Evolutionary conservation across 331 rosid genomes (phyloP).

Genomic region (Malus hybrid): DNA sequence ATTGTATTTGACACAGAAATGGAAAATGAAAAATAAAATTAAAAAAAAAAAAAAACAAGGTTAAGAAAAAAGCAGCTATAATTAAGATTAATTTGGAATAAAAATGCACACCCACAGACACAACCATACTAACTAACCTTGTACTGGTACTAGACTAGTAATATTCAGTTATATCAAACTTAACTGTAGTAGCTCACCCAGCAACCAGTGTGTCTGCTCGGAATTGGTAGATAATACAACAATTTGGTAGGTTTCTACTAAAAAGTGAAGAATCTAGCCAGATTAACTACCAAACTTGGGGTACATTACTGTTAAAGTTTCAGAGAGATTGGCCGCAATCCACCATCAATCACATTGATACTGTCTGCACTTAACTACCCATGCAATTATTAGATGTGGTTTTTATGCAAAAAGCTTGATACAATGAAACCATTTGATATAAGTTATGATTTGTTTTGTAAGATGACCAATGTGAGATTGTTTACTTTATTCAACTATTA

Average conservation of each 20-base stretch:
- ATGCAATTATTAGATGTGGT: no score
- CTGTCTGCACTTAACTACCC: no score
- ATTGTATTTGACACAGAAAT: neutral
- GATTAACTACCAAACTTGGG: neutral
- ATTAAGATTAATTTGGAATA: neutral
- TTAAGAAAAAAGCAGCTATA: neutral
- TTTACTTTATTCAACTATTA: no score
- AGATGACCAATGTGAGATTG: no score
- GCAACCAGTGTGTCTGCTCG: neutral
- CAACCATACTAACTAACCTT: neutral
- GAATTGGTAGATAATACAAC: neutral
- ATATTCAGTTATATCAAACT: neutral
- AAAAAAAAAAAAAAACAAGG: no score
- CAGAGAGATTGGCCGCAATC: no score
- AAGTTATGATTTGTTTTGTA: no score
- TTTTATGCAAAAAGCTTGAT: no score
- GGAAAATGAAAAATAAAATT: no score
- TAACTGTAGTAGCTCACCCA: neutral
- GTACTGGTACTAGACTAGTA: neutral
- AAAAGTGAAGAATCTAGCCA: neutral
- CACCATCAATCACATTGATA: no score
- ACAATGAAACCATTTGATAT: no score
- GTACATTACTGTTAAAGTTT: neutral
- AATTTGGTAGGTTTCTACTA: neutral
- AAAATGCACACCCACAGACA: neutral